Base-by-base conservation (phyloP, 305 asterid genomes). In the Salvia sclarea region DNA sequence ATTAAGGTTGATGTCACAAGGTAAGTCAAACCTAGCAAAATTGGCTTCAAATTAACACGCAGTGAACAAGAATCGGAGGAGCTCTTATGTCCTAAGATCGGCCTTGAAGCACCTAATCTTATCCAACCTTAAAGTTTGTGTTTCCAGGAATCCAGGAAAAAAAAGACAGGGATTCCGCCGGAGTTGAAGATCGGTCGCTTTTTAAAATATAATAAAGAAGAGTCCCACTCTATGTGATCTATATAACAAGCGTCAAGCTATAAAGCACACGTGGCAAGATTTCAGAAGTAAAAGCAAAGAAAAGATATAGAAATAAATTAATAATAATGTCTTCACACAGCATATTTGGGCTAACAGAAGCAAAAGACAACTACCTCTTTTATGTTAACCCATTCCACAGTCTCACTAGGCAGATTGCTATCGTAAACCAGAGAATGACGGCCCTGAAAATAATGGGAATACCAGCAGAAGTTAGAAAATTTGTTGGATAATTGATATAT, bases 391-490 rank as follows among this genome's bases (percentile, higher is more conserved):
- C 96, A 88, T 80, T 89, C 96, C 83, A 84, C 73, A 68, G 87
- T 84, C 21, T 82, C 92, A 66, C 85, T 83, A 64, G 96, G 85
- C 5, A 91, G 85, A 71, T 83, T 79, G 75, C 82, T 81, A 66
- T 88, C 96, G 81, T 92, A 92, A 66, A 89, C 91, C 87, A 92
- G 73, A 55, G 92, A 89, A 86, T 92, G 92, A 59, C 86, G 89
- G 38, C 96, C 98, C 98, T 92, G 82, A 70, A 76, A 62, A 75
- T 40, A 69, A 38, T 17, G 74, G 61, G 66, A 76, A 43, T 50
- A 57, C 13, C 44, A 71, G 21, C 45, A 58, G 60, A 62, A 76
- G 24, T 48, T 22, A 62, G 33, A 57, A 64, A 13, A 37, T 37
- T 52, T 18, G 31, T 41, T 10, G 37, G 21, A 25, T 10, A 31